phyloP scores from a whole-genome alignment of 2,329 filamentous ascomycete genomes.

The Cercospora zeina region DNA sequence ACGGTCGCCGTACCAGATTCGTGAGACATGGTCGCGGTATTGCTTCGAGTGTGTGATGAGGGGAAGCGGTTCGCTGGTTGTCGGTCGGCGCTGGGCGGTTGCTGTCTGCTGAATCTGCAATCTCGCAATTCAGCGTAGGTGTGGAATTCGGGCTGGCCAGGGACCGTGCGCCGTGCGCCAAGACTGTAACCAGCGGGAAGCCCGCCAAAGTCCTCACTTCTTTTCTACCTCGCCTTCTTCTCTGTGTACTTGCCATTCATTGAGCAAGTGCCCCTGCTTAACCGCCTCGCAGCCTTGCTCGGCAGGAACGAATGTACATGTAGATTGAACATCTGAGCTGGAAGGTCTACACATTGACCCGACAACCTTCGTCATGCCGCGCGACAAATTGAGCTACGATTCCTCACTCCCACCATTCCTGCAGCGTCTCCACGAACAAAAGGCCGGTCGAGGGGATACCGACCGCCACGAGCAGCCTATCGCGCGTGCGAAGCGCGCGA shows the following conservation, averaged over 20 bases:
- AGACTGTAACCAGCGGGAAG: background rate
- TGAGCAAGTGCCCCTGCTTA: background rate
- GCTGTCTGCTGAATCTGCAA: constrained; percentile 8
- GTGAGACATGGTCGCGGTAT: constrained; percentile 71
- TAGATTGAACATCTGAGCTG: background rate
- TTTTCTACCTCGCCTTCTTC: background rate
- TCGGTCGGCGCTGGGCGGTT: constrained; percentile 17
- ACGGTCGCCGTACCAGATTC: constrained; percentile 59
- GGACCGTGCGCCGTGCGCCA: constrained; percentile 7
- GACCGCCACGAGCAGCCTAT: constrained; percentile 49
- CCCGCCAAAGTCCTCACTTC: constrained; percentile 1
- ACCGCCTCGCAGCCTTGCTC: background rate
- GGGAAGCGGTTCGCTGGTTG: constrained; percentile 18
- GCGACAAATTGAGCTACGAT: constrained; percentile 69
- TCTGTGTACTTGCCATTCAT: background rate
- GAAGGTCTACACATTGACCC: background rate
- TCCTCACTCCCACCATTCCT: constrained; percentile 53
- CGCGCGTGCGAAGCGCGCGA: constrained; percentile 51
- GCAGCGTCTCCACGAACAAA: constrained; percentile 53
- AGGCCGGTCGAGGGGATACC: constrained; percentile 51
- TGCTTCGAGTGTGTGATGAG: constrained; percentile 15
- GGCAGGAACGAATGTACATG: background rate
- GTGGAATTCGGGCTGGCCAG: constrained; percentile 12
- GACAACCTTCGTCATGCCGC: constrained; percentile 31
- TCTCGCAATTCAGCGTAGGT: constrained; percentile 9